Percentiles rank a stretch among this genome's conserved stretches.
phyloP scores from a whole-genome alignment of 2,329 filamentous ascomycete species.

The Xenoacremonium recifei region DNA sequence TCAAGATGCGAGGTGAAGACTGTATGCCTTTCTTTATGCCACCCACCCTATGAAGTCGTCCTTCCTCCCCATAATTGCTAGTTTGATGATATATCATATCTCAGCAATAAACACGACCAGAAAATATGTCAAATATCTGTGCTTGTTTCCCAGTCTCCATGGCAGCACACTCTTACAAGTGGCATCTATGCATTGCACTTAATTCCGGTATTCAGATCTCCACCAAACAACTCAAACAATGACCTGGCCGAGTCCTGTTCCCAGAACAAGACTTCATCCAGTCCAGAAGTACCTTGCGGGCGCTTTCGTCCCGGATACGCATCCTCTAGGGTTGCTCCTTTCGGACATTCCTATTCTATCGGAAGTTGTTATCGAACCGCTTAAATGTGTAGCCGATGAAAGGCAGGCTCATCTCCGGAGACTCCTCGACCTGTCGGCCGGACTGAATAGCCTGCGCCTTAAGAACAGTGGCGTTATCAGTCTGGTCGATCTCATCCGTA shows the following conservation, averaged over 20 bases:
- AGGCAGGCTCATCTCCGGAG: slow-evolving; percentile 91
- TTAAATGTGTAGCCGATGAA: slow-evolving; percentile 75
- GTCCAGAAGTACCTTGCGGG: neutral
- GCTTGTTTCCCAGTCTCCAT: neutral
- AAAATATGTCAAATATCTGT: too few relatives aligned
- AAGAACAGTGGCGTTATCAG: slow-evolving; percentile 84
- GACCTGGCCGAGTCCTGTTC: too few relatives aligned
- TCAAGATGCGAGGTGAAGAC: too few relatives aligned
- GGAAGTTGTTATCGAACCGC: slow-evolving; percentile 78
- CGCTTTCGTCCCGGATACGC: slow-evolving; percentile 5
- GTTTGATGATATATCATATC: too few relatives aligned
- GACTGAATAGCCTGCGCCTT: slow-evolving; percentile 78
- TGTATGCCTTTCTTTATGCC: too few relatives aligned
- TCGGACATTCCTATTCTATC: slow-evolving; percentile 64
- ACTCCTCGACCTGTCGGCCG: slow-evolving; percentile 67
- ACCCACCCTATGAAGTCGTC: too few relatives aligned
- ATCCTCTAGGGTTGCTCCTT: slow-evolving; percentile 27
- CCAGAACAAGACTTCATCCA: slow-evolving; percentile 15
- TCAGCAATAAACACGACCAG: too few relatives aligned
- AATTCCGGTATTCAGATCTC: too few relatives aligned
- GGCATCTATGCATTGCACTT: too few relatives aligned
- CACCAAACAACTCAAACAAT: too few relatives aligned
- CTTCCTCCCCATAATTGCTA: too few relatives aligned
- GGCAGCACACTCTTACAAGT: neutral
- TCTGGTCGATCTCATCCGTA: slow-evolving; percentile 96